These are phyloP conservation scores for Detonula confervacea DNA, from an alignment of 352 stramenopile genomes.

Conservation along the genomic window DNA sequence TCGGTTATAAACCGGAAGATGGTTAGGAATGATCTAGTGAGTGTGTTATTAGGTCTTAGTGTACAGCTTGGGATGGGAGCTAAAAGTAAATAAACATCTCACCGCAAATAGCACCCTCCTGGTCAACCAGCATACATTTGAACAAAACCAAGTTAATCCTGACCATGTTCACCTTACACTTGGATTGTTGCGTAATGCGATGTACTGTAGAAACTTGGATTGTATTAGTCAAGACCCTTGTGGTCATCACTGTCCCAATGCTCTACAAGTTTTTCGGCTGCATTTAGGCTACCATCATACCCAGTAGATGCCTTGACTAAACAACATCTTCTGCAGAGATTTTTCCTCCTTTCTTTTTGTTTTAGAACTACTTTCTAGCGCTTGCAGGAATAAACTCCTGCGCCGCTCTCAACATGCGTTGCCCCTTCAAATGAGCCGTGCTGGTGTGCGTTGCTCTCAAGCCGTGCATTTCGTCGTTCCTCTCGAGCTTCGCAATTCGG, in stretches of 20 bases:
- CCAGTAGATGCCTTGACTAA: constrained; percentile 26
- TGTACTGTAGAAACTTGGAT: too few species aligned
- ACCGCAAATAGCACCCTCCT: too few species aligned
- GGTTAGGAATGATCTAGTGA: too few species aligned
- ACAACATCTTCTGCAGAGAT: constrained; percentile 26
- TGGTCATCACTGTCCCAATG: constrained; percentile 23
- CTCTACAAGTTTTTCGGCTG: constrained; percentile 8
- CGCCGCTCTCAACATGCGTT: neutral
- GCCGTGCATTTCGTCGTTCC: neutral
- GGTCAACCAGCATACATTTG: too few species aligned
- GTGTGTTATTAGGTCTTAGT: too few species aligned
- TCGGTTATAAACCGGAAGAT: constrained; percentile 54
- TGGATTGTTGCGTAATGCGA: too few species aligned
- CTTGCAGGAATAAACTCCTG: neutral
- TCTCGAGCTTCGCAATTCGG: neutral
- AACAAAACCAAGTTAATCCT: too few species aligned
- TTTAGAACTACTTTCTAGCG: constrained; percentile 12
- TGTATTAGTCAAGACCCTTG: constrained; percentile 27
- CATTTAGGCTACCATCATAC: constrained; percentile 14
- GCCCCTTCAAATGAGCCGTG: neutral
- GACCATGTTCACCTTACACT: too few species aligned
- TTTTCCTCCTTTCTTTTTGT: constrained; percentile 1
- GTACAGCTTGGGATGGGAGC: too few species aligned
- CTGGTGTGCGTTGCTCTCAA: neutral
- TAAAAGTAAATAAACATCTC: too few species aligned